Percentiles rank a stretch among this genome's conserved stretches.
Conservation (phyloP, 2,329 filamentous ascomycete genomes). For the Calonectria pteridis region DNA sequence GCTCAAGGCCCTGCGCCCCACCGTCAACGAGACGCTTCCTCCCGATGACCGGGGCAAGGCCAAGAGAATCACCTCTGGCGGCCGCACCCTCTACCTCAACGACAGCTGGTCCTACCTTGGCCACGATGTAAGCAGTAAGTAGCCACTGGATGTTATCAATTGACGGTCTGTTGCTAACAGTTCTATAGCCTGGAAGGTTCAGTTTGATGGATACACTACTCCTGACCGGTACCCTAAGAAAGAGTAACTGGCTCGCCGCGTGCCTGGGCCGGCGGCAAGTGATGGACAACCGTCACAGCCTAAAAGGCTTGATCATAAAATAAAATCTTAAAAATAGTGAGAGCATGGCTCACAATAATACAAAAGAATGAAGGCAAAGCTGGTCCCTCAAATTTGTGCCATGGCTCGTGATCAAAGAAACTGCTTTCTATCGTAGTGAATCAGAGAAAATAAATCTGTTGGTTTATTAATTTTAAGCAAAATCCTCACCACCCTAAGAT, state of each 20-base stretch:
- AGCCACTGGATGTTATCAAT: not conserved
- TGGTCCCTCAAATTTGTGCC: no score
- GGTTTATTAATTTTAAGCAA: no score
- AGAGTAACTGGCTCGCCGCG: not conserved
- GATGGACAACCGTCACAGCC: no score
- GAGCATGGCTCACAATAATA: not conserved
- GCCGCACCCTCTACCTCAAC: constrained; percentile 58
- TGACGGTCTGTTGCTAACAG: constrained; percentile 32
- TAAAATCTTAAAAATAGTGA: not conserved
- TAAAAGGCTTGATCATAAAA: not conserved
- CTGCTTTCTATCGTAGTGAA: no score
- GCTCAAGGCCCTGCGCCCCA: constrained; percentile 58
- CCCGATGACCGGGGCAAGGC: constrained; percentile 49
- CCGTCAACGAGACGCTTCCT: constrained; percentile 54
- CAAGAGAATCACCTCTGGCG: constrained; percentile 56
- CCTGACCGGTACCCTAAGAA: not conserved
- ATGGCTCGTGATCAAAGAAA: not conserved
- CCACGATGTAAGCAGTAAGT: constrained; percentile 60
- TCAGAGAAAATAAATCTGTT: no score
- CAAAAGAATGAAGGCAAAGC: not conserved
- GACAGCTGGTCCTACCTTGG: constrained; percentile 62
- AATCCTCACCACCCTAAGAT: no score
- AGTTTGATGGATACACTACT: constrained; percentile 49
- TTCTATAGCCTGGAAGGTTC: constrained; percentile 47
- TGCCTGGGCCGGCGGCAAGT: not conserved